Conservation (phyloP, 2,329 filamentous ascomycete genomes). For the Aspergillus sp. region DNA sequence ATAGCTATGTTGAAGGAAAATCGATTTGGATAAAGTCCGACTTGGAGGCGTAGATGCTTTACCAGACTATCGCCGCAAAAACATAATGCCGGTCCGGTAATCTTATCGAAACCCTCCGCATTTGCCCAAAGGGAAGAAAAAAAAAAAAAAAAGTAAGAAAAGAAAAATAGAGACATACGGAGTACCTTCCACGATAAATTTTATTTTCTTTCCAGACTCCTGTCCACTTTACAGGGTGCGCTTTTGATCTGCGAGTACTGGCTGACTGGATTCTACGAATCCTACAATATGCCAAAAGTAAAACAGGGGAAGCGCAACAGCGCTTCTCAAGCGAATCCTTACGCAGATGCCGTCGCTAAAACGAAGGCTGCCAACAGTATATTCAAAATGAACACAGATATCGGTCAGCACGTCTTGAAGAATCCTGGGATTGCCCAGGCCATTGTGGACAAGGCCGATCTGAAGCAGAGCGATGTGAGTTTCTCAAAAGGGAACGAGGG, state of each 20-base stretch:
- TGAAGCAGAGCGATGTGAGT: slow-evolving; percentile 75
- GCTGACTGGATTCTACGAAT: not conserved
- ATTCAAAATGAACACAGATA: slow-evolving; percentile 94
- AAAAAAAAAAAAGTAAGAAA: slow-evolving; percentile 14
- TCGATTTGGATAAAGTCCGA: too few species aligned
- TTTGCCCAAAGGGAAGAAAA: not conserved
- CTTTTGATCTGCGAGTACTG: too few species aligned
- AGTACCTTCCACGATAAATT: not conserved
- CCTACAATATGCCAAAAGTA: slow-evolving; percentile 49
- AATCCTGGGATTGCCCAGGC: slow-evolving; percentile 75
- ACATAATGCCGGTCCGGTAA: slow-evolving; percentile 18
- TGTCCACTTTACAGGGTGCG: too few species aligned
- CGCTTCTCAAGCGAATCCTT: slow-evolving; percentile 33
- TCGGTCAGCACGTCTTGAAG: slow-evolving; percentile 89
- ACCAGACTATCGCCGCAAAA: slow-evolving; percentile 3
- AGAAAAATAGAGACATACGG: not conserved
- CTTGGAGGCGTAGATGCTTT: too few species aligned
- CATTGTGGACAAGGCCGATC: slow-evolving; percentile 78
- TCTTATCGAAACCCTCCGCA: slow-evolving; percentile 16
- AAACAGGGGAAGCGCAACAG: slow-evolving; percentile 51
- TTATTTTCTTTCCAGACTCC: too few species aligned
- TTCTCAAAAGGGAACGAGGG: not conserved
- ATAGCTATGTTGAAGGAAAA: too few species aligned
- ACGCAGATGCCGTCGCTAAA: slow-evolving; percentile 43
- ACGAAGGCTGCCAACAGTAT: slow-evolving; percentile 66